A percentile compares a stretch with the other conserved stretches of the same genome.
phyloP scores from a whole-genome alignment of 495 filamentous ascomycete genomes.

The Lentithecium fluviatile region DNA sequence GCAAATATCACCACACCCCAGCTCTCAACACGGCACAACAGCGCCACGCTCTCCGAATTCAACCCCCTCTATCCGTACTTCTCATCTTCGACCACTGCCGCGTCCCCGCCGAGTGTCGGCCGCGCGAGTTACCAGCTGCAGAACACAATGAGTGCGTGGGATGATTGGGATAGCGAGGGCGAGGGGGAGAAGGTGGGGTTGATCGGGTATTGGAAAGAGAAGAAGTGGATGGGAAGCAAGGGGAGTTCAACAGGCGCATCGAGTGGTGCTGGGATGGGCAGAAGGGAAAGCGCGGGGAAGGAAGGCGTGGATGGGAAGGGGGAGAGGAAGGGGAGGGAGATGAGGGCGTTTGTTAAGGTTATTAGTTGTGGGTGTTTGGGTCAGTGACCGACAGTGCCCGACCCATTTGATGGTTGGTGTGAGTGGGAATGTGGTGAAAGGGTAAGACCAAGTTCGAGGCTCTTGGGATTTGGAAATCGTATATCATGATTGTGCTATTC shows the following conservation, averaged over 20 bases:
- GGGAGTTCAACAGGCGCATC: slow-evolving; percentile 23
- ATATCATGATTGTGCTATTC: too few species aligned
- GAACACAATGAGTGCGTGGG: slow-evolving; percentile 33
- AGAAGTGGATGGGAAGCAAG: slow-evolving; percentile 23
- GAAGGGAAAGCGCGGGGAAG: neutral
- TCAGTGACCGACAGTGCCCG: too few species aligned
- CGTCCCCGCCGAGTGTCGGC: neutral
- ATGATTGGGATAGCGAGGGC: slow-evolving; percentile 29
- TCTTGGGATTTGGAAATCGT: too few species aligned
- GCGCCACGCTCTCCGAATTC: slow-evolving; percentile 24
- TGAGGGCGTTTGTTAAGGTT: slow-evolving; percentile 23
- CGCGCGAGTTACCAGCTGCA: slow-evolving; percentile 24
- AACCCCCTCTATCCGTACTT: slow-evolving; percentile 18
- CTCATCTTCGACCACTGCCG: neutral
- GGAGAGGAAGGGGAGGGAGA: slow-evolving; percentile 7
- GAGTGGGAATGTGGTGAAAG: too few species aligned
- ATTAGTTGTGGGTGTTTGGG: slow-evolving; percentile 28
- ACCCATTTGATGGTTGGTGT: too few species aligned
- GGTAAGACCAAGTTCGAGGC: too few species aligned
- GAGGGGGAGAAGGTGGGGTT: slow-evolving; percentile 30
- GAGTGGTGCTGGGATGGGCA: neutral
- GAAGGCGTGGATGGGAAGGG: neutral
- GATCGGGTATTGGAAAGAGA: slow-evolving; percentile 26
- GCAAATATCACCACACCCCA: slow-evolving; percentile 21
- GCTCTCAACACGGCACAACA: slow-evolving; percentile 7